Conservation (phyloP, 2,329 filamentous ascomycete species). For the Shiraia sp. region DNA sequence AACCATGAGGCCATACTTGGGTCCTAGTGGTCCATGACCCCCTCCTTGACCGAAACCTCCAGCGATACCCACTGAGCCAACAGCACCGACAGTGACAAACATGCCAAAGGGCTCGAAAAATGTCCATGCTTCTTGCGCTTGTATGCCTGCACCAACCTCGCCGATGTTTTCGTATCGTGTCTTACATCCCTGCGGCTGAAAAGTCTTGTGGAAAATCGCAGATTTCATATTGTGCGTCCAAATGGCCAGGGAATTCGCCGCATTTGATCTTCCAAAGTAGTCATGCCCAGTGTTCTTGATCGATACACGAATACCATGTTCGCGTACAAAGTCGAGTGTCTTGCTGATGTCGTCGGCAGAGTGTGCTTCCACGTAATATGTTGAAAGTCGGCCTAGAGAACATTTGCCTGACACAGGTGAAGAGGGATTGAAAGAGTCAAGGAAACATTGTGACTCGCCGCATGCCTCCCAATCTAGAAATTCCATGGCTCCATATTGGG, state of each 20-base stretch:
- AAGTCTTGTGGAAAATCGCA: constrained; percentile 28
- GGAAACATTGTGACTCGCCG: constrained; percentile 33
- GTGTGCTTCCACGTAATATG: constrained; percentile 38
- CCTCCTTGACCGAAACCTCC: constrained; percentile 52
- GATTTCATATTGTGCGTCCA: constrained; percentile 44
- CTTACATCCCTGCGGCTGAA: constrained; percentile 30
- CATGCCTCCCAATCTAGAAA: constrained; percentile 43
- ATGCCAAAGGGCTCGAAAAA: constrained; percentile 38
- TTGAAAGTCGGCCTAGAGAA: constrained; percentile 38
- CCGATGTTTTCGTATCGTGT: constrained; percentile 36
- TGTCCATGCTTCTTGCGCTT: constrained; percentile 42
- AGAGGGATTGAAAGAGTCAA: constrained; percentile 31
- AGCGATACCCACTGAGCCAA: constrained; percentile 55
- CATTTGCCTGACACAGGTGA: constrained; percentile 31
- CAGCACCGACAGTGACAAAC: constrained; percentile 41
- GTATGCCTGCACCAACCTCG: constrained; percentile 39
- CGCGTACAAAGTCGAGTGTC: constrained; percentile 32
- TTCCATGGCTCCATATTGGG: constrained; percentile 40
- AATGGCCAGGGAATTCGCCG: constrained; percentile 39
- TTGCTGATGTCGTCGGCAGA: constrained; percentile 30
- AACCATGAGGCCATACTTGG: constrained; percentile 48
- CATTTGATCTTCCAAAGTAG: constrained; percentile 40
- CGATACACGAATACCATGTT: constrained; percentile 38
- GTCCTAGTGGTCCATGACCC: constrained; percentile 59
- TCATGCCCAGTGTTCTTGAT: constrained; percentile 46